phyloP scores from a whole-genome alignment of 805 yeast species.

The Sungouiella thailandica region DNA sequence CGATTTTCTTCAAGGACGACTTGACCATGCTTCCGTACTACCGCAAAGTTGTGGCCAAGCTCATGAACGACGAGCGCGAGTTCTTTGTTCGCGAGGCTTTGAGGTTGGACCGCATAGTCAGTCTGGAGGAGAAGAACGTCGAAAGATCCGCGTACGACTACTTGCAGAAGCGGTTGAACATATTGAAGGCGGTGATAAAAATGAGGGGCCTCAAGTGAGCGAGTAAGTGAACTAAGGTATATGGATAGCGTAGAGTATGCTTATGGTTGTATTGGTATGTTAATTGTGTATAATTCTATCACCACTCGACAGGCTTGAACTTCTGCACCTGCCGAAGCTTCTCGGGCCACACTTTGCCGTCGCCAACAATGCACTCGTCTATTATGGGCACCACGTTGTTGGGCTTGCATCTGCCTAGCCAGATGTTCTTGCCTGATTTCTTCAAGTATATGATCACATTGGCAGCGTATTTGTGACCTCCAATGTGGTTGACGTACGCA shows the following conservation, averaged over 20 bases:
- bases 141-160: conserved; percentile 44
- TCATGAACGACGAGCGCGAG: conserved; percentile 39
- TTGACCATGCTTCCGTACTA: conserved; percentile 39
- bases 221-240: no score
- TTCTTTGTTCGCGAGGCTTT: conserved; percentile 42
- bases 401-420: conserved; percentile 88
- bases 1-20: conserved; percentile 15
- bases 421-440: conserved; percentile 63
- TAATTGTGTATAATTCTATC: no score
- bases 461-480: conserved; percentile 95
- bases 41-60: conserved; percentile 40
- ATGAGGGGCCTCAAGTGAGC: background rate
- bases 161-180: conserved; percentile 47
- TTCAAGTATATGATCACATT: conserved; percentile 74
- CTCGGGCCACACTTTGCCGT: conserved; percentile 68
- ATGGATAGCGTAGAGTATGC: no score
- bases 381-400: conserved; percentile 67
- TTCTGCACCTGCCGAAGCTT: conserved; percentile 58
- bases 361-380: conserved; percentile 67
- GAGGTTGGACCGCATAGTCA: conserved; percentile 42
- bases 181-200: conserved; percentile 24
- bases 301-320: conserved; percentile 52
- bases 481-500: conserved; percentile 76
- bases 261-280: no score
- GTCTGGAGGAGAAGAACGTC: conserved; percentile 29